Evolutionary conservation across 306 rosid genomes (phyloP), one percentile per base, ranked within the genome.

Genomic region (Spatholobus suberectus): DNA sequence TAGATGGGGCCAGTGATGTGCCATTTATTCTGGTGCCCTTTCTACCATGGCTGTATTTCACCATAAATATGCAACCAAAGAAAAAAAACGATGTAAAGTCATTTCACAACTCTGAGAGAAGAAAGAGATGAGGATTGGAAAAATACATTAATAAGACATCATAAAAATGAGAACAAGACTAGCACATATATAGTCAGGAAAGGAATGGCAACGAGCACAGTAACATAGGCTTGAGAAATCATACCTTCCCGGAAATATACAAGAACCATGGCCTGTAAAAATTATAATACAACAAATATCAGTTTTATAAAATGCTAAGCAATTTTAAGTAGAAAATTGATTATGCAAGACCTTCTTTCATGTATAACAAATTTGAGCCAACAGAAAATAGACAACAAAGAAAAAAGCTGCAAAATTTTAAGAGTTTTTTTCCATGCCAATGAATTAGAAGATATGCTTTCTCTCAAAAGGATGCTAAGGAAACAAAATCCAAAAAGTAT

Each of bases 221-320:
- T 21, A 21, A 34, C 14, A 49, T 62, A 73, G 41, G 35, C 41
- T 78, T 18, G 51, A 62, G 71, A 78, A 70, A 76, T 73, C 67
- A 35, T 89, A 93, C 97, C 97, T 93, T 85, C 97, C 97, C 0
- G 93, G 96, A 86, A 91, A 88, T 62, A 86, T 80, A 78, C 97
- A 93, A 65, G 97, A 82, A 55, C 94, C 94, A 26, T 91, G 94
- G 79, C 96, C 97, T 93, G 92, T 66, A 88, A 75, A 62, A 82
- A 76, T 74, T 8, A 66, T 13, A 37, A 61, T 11, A 51, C 40
- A 68, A 29, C 66, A 47, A 79, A 82, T 87, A 54, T 82, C 29
- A 86, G 87, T 55, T 21, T 78, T 21, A 61, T 72, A 37, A 73
- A 49, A 43, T 49, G 59, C 34, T 18, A 46, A 23, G 76, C 32